Percentiles rank a stretch among this genome's conserved stretches.
Conservation (phyloP, 352 stramenopile species). For the Pythium sp. region DNA sequence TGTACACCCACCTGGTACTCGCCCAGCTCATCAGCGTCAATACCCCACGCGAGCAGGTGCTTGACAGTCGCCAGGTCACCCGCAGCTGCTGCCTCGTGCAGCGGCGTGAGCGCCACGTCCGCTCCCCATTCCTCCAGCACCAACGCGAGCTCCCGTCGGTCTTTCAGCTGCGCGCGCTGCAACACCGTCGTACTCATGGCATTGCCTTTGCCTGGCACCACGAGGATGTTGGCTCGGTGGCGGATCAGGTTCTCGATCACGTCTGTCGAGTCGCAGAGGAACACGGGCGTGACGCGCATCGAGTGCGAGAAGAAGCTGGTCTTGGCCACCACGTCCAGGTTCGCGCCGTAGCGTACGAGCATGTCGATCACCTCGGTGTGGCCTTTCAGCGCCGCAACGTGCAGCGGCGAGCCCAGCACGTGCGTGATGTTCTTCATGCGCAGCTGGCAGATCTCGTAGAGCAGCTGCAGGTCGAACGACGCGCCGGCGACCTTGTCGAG, state of each 20-base stretch:
- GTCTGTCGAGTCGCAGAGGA: slow-evolving; percentile 69
- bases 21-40: slow-evolving; percentile 57
- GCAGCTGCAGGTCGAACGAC: slow-evolving; percentile 49
- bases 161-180: slow-evolving; percentile 61
- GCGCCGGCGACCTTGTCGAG: slow-evolving; percentile 76
- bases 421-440: slow-evolving; percentile 66
- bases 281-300: slow-evolving; percentile 69
- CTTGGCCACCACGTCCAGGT: slow-evolving; percentile 54
- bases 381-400: slow-evolving; percentile 65
- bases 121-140: slow-evolving; percentile 71
- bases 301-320: slow-evolving; percentile 67
- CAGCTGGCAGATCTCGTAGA: slow-evolving; percentile 69
- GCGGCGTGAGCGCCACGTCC: slow-evolving; percentile 73
- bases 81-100: slow-evolving; percentile 62
- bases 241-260: slow-evolving; percentile 61
- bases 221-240: slow-evolving; percentile 66
- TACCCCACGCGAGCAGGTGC: slow-evolving; percentile 54
- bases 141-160: slow-evolving; percentile 47
- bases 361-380: slow-evolving; percentile 61
- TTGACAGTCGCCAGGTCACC: slow-evolving; percentile 51
- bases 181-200: slow-evolving; percentile 71
- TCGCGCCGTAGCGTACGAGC: slow-evolving; percentile 52
- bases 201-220: slow-evolving; percentile 60
- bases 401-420: slow-evolving; percentile 61
- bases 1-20: slow-evolving; percentile 69